Evolutionary conservation across 1,139 yeast species (phyloP).

Genomic region (Trichomonascaceae sp.): DNA sequence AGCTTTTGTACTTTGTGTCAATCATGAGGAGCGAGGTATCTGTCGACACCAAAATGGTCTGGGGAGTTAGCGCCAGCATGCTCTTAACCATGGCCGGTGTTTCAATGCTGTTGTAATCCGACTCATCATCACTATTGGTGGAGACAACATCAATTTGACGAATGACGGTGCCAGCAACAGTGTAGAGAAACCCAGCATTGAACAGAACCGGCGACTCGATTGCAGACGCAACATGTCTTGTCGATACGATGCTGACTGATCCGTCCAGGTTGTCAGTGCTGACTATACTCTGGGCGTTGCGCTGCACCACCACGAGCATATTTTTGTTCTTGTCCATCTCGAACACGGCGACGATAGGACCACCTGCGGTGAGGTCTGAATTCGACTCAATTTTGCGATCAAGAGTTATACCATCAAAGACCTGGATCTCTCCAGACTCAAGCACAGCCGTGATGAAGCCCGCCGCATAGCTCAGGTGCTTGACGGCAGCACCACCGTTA

Average conservation of each 20-base stretch:
- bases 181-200: neutral
- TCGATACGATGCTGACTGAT: too few relatives aligned
- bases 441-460: neutral
- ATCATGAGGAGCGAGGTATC: conserved; percentile 25
- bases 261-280: too few relatives aligned
- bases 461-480: neutral
- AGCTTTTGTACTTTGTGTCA: conserved; percentile 32
- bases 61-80: conserved; percentile 24
- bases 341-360: too few relatives aligned
- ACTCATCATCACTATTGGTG: neutral
- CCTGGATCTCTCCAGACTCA: neutral
- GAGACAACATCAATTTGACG: neutral
- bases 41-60: conserved; percentile 28
- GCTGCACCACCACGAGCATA: neutral
- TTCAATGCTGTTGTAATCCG: neutral
- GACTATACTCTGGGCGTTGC: neutral
- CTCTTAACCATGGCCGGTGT: too few relatives aligned
- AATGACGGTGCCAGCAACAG: too few relatives aligned
- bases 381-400: neutral
- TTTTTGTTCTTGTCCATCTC: neutral
- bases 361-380: neutral
- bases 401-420: neutral
- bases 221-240: neutral
- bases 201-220: neutral
- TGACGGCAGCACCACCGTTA: too few relatives aligned